A percentile compares a stretch with the other conserved stretches of the same genome.
phyloP scores from a whole-genome alignment of 768 basidiomycete genomes.

The Mycena polygramma region DNA sequence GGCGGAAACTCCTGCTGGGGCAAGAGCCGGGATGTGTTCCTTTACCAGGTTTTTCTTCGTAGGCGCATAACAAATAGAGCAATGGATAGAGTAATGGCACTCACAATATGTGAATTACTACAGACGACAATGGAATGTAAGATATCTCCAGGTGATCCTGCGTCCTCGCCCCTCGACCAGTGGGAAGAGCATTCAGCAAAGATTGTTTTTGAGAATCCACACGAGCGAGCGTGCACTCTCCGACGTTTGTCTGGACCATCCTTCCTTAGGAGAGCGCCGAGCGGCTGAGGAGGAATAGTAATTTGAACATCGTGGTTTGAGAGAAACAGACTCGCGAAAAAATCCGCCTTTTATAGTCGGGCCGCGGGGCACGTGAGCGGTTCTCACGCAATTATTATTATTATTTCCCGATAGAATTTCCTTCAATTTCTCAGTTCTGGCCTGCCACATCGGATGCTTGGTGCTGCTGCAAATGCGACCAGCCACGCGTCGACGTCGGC shows the following conservation, averaged over 20 bases:
- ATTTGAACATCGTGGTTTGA: constrained; percentile 81
- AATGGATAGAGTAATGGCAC: constrained; percentile 40
- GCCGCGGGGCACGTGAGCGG: constrained; percentile 5
- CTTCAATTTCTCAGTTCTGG: background rate
- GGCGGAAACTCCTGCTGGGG: constrained; percentile 49
- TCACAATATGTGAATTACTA: constrained; percentile 43
- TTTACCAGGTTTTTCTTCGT: constrained; percentile 93
- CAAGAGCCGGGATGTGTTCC: constrained; percentile 75
- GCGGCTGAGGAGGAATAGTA: constrained; percentile 74
- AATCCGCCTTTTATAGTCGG: constrained; percentile 47
- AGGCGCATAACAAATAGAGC: constrained; percentile 51
- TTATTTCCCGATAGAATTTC: too few species aligned
- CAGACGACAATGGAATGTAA: constrained; percentile 59
- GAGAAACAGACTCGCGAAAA: constrained; percentile 33
- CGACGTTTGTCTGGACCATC: constrained; percentile 94
- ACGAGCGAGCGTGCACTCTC: constrained; percentile 60
- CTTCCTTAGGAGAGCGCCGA: constrained; percentile 62
- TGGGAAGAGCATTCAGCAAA: constrained; percentile 91
- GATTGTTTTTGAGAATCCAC: constrained; percentile 89
- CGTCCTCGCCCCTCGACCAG: constrained; percentile 91
- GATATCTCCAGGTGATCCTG: constrained; percentile 92
- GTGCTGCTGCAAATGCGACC: constrained; percentile 25
- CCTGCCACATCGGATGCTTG: constrained; percentile 1
- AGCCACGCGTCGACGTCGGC: constrained; percentile 37
- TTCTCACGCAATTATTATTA: constrained; percentile 16